A percentile compares a stretch with the other conserved stretches of the same genome.
These are phyloP conservation scores for Mycena amicta DNA, from an alignment of 768 basidiomycete genomes.

Conservation along the genomic window DNA sequence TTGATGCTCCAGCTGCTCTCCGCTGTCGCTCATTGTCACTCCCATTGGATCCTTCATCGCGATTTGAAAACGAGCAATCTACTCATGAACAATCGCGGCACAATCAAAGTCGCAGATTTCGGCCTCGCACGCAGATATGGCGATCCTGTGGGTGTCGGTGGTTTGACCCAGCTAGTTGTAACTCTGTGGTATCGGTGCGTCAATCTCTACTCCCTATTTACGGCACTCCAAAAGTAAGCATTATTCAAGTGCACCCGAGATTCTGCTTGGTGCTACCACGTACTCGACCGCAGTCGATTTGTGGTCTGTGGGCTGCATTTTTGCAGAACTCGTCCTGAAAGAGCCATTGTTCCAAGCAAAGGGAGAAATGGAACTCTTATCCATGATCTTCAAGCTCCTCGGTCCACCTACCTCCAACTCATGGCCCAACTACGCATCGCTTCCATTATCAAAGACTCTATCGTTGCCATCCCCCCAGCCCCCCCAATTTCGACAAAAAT, in stretches of 20 bases:
- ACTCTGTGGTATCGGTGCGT: slow-evolving; percentile 96
- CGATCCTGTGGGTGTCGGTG: slow-evolving; percentile 94
- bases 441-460: slow-evolving; percentile 83
- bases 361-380: slow-evolving; percentile 88
- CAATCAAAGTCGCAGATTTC: slow-evolving; percentile 98
- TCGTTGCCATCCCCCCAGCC: slow-evolving; percentile 74
- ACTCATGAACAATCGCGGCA: slow-evolving; percentile 98
- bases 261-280: slow-evolving; percentile 87
- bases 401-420: slow-evolving; percentile 86
- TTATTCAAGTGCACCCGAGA: slow-evolving; percentile 83
- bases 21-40: slow-evolving; percentile 91
- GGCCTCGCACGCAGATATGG: slow-evolving; percentile 95
- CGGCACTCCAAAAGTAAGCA: slow-evolving; percentile 18
- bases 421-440: slow-evolving; percentile 82
- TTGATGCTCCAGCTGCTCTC: slow-evolving; percentile 91
- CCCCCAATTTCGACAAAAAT: slow-evolving; percentile 79
- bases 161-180: slow-evolving; percentile 96
- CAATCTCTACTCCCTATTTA: slow-evolving; percentile 17
- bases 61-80: slow-evolving; percentile 98
- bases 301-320: slow-evolving; percentile 99
- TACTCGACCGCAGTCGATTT: slow-evolving; percentile 97
- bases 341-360: slow-evolving; percentile 99
- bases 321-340: slow-evolving; percentile 92
- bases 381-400: slow-evolving; percentile 92
- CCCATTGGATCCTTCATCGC: slow-evolving; percentile 96